Evolutionary conservation across 345 rosid genomes (phyloP), one percentile per base, ranked within the genome.

Genomic region (Citrus inodora): DNA sequence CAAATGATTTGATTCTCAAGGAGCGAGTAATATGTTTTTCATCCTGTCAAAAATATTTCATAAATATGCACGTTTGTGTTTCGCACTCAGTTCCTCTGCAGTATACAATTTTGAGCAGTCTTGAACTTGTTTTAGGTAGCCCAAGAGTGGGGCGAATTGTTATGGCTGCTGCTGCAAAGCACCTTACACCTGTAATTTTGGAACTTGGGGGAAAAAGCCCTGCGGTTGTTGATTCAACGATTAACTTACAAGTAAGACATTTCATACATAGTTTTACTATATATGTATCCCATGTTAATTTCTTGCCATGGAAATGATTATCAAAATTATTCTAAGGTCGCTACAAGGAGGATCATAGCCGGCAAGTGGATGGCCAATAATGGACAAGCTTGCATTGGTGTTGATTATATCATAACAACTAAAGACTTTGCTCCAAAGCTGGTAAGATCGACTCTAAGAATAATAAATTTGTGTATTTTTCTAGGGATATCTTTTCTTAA

Each of bases 141-240:
- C 62, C 79, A 10, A 84, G 83, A 70, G 90, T 89, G 27, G 90
- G 89, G 4, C 79, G 82, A 9, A 87, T 89, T 40, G 89, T 89
- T 46, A 86, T 89, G 92, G 77, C 87, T n/a, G 89, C 90, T 7
- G 92, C 92, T 24, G 89, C 89, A 9, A 89, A 86, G 82, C 85
- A 86, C 85, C 90, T 86, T 9, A 86, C 92, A 0, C 90, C 90
- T 4, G 87, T 87, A 27, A 61, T 83, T 59, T 78, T 86, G 48
- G 92, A 89, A 73, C 92, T 87, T 46, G 90, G 90, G 74, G 92
- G 92, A 33, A 89, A 89, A 75, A 86, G 90, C 80, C 92, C 92
- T 0, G 90, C 88, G 2, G 78, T 89, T n/a, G 87, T 87, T 28
- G 92, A 89, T 81, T 80, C 90, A 3, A 83, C 79, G 42, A 65